Evolutionary conservation across 2,329 filamentous ascomycete species (phyloP), one percentile per base, ranked within the genome.

Genomic region (Curvularia sp.): DNA sequence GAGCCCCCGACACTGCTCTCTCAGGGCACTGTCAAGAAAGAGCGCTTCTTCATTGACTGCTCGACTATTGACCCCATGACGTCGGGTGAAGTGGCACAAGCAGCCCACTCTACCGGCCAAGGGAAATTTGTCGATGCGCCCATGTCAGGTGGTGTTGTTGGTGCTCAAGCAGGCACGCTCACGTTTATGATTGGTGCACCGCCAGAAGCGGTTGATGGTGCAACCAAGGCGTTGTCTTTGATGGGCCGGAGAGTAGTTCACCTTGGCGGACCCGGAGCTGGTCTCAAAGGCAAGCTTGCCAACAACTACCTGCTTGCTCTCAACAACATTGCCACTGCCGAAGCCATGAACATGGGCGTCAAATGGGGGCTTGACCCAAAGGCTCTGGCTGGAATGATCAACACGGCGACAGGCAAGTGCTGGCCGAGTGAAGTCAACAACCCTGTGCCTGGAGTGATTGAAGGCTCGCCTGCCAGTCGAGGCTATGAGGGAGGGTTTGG

Each of bases 371-470:
- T 89, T 8, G 83, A 89, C 55, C 82, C 86, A 0, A 86, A 85
- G 59, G 88, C 87, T 7, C 84, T 99, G 1, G 90, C 92, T 0
- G 88, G 89, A 51, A 88, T 99, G 77, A 92, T 99, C 81, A 98
- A 97, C 75, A 90, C 90, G 3, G 95, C 92, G 68, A 97, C 94
- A 0, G 95, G 95, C n/a, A 87, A 85, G 65, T 98, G 93, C 83
- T 99, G 95, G 95, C 93, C 94, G 1, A 95, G 89, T 70, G 93
- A 97, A 79, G 83, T 96, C 62, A 99, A 99, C 79, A 98, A 98
- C 74, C 95, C 95, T 0, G 93, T 98, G 3, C 88, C 88, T 10
- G 93, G 93, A 13, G 93, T 97, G 0, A 84, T 94, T 22, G 87
- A 89, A 60, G 86, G 84, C 0, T 86, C 92, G 1, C 93, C 94